phyloP scores from a whole-genome alignment of 306 rosid genomes.

The Lathyrus sativus region DNA sequence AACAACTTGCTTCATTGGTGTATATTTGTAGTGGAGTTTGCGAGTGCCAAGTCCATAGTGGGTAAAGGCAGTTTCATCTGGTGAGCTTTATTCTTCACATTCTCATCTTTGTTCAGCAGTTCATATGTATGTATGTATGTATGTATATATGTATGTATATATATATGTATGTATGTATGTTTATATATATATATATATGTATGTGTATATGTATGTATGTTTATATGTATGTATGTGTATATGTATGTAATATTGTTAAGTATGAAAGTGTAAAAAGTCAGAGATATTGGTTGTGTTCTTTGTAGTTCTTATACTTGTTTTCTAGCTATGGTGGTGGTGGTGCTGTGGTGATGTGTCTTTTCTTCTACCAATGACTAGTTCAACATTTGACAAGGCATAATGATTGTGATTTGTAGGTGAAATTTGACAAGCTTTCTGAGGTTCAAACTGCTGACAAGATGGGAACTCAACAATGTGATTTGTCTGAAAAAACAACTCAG shows the following conservation, averaged over 20 bases:
- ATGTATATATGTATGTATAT: too few species aligned
- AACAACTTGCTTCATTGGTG: constrained; percentile 15
- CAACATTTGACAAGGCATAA: constrained; percentile 32
- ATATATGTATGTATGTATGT: neutral
- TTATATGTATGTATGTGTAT: too few species aligned
- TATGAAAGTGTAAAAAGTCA: constrained; percentile 10
- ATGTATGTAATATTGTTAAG: neutral
- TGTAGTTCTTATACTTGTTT: constrained; percentile 34
- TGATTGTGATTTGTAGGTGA: constrained; percentile 24
- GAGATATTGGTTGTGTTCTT: neutral
- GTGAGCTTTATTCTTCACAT: constrained; percentile 20
- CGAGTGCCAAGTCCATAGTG: constrained; percentile 1
- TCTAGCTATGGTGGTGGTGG: constrained; percentile 51
- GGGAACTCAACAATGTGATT: constrained; percentile 46
- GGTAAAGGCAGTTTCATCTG: constrained; percentile 22
- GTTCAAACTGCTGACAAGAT: constrained; percentile 38
- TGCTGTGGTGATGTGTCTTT: constrained; percentile 38
- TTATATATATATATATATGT: neutral
- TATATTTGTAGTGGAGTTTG: constrained; percentile 23
- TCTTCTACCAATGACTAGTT: constrained; percentile 39
- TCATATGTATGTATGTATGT: neutral
- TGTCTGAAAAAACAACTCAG: constrained; percentile 34
- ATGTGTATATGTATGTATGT: too few species aligned
- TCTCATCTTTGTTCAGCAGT: constrained; percentile 28
- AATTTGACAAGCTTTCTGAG: constrained; percentile 26